These are phyloP conservation scores for Elsinoe batatas DNA, from an alignment of 2,329 filamentous ascomycete species.

Conservation along the genomic window DNA sequence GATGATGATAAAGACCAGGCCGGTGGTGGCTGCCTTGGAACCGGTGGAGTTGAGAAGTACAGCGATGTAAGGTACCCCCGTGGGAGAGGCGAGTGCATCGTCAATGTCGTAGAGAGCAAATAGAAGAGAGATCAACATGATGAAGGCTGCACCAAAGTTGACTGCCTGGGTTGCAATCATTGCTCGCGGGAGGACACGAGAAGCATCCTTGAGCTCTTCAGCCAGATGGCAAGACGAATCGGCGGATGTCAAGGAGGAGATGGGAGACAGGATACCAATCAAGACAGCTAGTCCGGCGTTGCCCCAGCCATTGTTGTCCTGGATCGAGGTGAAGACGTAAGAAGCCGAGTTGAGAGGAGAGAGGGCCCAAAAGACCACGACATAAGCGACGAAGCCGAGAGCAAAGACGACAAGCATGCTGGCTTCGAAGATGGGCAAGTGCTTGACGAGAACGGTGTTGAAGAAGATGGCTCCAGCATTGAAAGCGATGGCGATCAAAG, in stretches of 20 bases:
- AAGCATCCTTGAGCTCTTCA: conserved; percentile 19
- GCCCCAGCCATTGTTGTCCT: conserved; percentile 21
- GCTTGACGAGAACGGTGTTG: conserved; percentile 24
- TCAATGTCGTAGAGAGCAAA: conserved; percentile 24
- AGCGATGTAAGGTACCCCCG: conserved; percentile 19
- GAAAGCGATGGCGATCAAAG: conserved; percentile 16
- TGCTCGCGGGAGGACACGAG: conserved; percentile 17
- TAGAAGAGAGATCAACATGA: conserved; percentile 21
- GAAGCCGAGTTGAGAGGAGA: conserved; percentile 14
- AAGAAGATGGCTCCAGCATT: conserved; percentile 21
- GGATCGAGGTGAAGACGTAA: conserved; percentile 21
- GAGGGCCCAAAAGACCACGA: conserved; percentile 23
- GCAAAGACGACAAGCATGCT: conserved; percentile 23
- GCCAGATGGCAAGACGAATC: conserved; percentile 18
- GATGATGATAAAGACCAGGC: conserved; percentile 18
- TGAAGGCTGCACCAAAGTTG: conserved; percentile 19
- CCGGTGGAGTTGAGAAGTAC: conserved; percentile 22
- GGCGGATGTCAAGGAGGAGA: conserved; percentile 13
- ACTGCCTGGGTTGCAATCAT: conserved; percentile 19
- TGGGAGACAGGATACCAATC: conserved; percentile 21
- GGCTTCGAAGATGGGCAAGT: conserved; percentile 23
- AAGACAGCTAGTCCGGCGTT: conserved; percentile 20
- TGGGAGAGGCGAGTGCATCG: conserved; percentile 21
- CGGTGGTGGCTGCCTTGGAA: conserved; percentile 19
- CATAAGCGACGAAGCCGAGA: conserved; percentile 24